Percentiles rank a stretch among this genome's conserved stretches.
Evolutionary conservation across 306 rosid genomes (phyloP).

Genomic region (Astragalus glycyphyllos): DNA sequence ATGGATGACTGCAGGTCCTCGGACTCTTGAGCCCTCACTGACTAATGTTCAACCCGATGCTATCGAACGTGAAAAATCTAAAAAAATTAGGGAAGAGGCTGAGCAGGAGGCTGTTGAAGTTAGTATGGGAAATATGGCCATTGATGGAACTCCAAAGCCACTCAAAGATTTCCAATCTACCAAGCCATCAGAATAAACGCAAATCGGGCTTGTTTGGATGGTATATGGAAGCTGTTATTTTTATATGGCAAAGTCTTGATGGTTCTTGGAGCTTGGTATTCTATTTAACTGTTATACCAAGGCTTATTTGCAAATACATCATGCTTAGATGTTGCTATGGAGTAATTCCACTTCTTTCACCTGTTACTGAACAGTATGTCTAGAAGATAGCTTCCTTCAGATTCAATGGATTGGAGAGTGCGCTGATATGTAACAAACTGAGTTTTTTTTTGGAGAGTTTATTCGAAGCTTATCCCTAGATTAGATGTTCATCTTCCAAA

Average conservation of each 20-base stretch:
- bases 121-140: slow-evolving; percentile 66
- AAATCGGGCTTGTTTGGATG: slow-evolving; percentile 24
- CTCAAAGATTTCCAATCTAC: slow-evolving; percentile 48
- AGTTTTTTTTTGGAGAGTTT: slow-evolving; percentile 29
- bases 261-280: slow-evolving; percentile 33
- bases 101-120: slow-evolving; percentile 70
- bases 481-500: slow-evolving; percentile 43
- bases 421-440: slow-evolving; percentile 9
- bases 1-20: slow-evolving; percentile 81
- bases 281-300: slow-evolving; percentile 20
- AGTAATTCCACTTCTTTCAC: slow-evolving; percentile 3
- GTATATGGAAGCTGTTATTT: slow-evolving; percentile 35
- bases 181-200: slow-evolving; percentile 30
- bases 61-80: slow-evolving; percentile 40
- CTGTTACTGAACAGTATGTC: slow-evolving; percentile 20
- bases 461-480: slow-evolving; percentile 32
- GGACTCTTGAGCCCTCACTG: slow-evolving; percentile 61
- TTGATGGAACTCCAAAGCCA: slow-evolving; percentile 61
- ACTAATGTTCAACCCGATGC: slow-evolving; percentile 44
- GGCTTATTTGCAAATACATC: slow-evolving; percentile 24
- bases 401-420: slow-evolving; percentile 9
- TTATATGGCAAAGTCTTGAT: slow-evolving; percentile 25
- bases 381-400: slow-evolving; percentile 30
- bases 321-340: slow-evolving; percentile 30
- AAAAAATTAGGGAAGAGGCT: slow-evolving; percentile 57